These are phyloP conservation scores for Agaricus sinodeliciosus DNA, from an alignment of 768 basidiomycete species.

Conservation along the genomic window DNA sequence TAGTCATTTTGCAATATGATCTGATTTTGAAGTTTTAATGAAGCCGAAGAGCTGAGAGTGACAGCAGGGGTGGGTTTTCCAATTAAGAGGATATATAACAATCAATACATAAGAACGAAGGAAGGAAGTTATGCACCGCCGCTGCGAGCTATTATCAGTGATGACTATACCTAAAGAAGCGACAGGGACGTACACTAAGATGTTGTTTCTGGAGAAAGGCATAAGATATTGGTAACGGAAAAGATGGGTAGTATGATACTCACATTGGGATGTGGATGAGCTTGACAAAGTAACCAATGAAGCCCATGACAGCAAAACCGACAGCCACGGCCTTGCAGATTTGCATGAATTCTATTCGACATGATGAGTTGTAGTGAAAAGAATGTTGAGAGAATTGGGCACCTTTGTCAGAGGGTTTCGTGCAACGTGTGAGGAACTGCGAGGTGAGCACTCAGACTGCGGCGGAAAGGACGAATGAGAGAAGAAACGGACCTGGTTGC, in stretches of 20 bases:
- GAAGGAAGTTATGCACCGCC: conserved; percentile 59
- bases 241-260: conserved; percentile 27
- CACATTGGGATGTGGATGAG: conserved; percentile 98
- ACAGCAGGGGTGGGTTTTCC: neutral
- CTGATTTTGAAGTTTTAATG: neutral
- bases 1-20: conserved; percentile 2
- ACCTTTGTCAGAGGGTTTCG: conserved; percentile 97
- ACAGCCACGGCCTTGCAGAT: conserved; percentile 96
- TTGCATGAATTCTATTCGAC: conserved; percentile 80
- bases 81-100: conserved; percentile 7
- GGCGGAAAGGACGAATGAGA: neutral
- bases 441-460: conserved; percentile 13
- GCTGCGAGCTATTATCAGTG: conserved; percentile 34
- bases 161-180: neutral
- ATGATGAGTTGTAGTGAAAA: neutral
- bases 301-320: conserved; percentile 98
- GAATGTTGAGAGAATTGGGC: neutral
- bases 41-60: neutral
- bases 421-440: conserved; percentile 95
- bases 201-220: conserved; percentile 72
- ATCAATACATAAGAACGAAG: conserved; percentile 21
- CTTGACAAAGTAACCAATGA: conserved; percentile 98
- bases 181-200: conserved; percentile 77
- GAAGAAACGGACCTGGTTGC: conserved; percentile 69
- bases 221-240: neutral